Evolutionary conservation across 371 early-diverging fungal genomes (phyloP).

Genomic region (Saksenaea oblongispora): DNA sequence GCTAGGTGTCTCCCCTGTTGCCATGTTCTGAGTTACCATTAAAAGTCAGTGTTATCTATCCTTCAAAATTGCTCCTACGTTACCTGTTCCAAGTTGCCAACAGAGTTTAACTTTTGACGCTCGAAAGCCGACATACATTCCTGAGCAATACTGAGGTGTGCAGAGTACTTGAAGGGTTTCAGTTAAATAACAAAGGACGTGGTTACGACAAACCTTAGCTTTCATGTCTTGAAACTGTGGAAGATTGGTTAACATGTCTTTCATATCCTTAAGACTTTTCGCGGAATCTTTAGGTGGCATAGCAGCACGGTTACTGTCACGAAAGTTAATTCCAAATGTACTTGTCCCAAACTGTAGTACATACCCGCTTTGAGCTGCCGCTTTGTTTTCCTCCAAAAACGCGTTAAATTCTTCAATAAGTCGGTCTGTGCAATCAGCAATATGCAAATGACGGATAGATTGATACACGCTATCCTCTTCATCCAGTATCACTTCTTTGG

Average conservation of each 20-base stretch:
- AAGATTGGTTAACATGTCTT: slow-evolving; percentile 84
- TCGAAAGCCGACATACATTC: slow-evolving; percentile 87
- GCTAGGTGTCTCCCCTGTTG: slow-evolving; percentile 85
- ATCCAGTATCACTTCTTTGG: slow-evolving; percentile 64
- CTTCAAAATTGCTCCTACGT: background rate
- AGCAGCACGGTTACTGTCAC: slow-evolving; percentile 1
- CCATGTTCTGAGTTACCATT: slow-evolving; percentile 67
- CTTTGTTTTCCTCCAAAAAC: slow-evolving; percentile 67
- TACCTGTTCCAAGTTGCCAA: slow-evolving; percentile 85
- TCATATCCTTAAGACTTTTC: slow-evolving; percentile 83
- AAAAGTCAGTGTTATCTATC: background rate
- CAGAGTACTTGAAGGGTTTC: slow-evolving; percentile 67
- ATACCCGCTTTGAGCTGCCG: slow-evolving; percentile 47
- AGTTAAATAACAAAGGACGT: background rate
- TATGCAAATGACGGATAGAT: slow-evolving; percentile 89
- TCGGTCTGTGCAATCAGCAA: slow-evolving; percentile 87
- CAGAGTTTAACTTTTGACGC: slow-evolving; percentile 66
- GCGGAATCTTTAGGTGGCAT: slow-evolving; percentile 54
- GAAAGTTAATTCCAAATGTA: background rate
- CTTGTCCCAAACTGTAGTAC: background rate
- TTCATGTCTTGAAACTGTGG: slow-evolving; percentile 96
- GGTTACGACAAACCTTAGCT: slow-evolving; percentile 50
- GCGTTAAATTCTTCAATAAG: slow-evolving; percentile 82
- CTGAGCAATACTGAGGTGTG: slow-evolving; percentile 91
- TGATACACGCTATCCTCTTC: slow-evolving; percentile 80